These are phyloP conservation scores for Ganoderma resinaceum DNA, from an alignment of 1,284 basidiomycete genomes.

Conservation along the genomic window DNA sequence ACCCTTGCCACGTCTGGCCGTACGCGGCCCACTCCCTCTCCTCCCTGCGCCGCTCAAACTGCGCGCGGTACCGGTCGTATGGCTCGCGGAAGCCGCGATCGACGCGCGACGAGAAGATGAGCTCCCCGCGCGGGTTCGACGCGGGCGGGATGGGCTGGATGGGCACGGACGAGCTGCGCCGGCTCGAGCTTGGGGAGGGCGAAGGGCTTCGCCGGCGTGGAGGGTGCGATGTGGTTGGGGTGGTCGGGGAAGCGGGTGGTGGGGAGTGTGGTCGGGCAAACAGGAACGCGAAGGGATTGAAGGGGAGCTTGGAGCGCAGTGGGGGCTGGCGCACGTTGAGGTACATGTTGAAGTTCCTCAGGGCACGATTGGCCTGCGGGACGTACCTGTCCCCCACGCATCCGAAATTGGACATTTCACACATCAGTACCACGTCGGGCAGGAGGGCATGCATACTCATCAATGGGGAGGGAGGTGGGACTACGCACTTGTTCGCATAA, in stretches of 20 bases:
- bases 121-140: constrained; percentile 91
- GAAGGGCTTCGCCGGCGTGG: constrained; percentile 46
- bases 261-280: constrained; percentile 58
- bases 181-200: constrained; percentile 47
- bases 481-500: constrained; percentile 84
- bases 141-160: constrained; percentile 90
- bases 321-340: constrained; percentile 90
- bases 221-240: constrained; percentile 36
- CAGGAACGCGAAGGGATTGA: constrained; percentile 71
- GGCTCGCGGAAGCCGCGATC: constrained; percentile 85
- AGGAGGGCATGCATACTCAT: background rate
- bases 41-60: constrained; percentile 87
- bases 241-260: constrained; percentile 38
- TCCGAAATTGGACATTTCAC: background rate
- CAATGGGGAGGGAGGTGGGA: constrained; percentile 17
- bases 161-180: constrained; percentile 47
- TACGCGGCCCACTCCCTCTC: constrained; percentile 61
- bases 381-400: constrained; percentile 74
- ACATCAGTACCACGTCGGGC: background rate
- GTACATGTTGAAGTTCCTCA: constrained; percentile 96
- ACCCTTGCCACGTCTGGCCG: constrained; percentile 51
- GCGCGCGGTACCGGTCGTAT: constrained; percentile 91
- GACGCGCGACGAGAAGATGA: constrained; percentile 94
- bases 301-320: constrained; percentile 61
- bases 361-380: constrained; percentile 92